Base-by-base conservation (phyloP, 345 rosid species). In the Pseudoturritis turrita region DNA sequence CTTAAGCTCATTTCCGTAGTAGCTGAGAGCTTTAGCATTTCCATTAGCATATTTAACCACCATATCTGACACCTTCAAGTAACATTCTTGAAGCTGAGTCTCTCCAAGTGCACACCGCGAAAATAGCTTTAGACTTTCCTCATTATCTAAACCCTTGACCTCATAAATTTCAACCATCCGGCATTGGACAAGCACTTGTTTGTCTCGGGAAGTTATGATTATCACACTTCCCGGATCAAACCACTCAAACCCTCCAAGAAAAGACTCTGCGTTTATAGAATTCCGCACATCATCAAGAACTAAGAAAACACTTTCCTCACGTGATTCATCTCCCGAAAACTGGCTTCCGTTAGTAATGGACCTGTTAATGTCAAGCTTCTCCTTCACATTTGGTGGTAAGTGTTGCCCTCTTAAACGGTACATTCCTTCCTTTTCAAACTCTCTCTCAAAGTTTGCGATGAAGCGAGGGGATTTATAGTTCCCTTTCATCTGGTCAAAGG, bases 181-280 rank as follows among this genome's bases (percentile, higher is more conserved):
- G 17, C 70, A 65, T 3, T 50, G 58, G 4, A 8, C 36, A 50
- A 65, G 70, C 8, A 65, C 70, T 13, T 65, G 23, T 36, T 14
- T 21, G 35, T 64, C 26, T 53, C 62, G 40, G 6, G 72, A 52
- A 4, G 62, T n/a, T n/a, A n/a, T n/a, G n/a, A 67, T 67, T 18
- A 67, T 25, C 22, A 52, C 12, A 8, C 62, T 67, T 11, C 72
- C 72, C 14, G 39, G 29, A 15, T 40, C 72, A 67, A 67, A 67
- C 72, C 62, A 7, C 7, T 67, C 28, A 67, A 53, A 67, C 19
- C 72, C 72, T 53, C 26, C 52, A 26, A 67, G 62, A 54, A 67
- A 67, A 40, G 62, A 26, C 40, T 52, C 37, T 12, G 52, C 72
- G 12, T 54, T n/a, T 7, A 18, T 3, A 39, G 62, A 8, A 7